phyloP scores from a whole-genome alignment of 2,329 filamentous ascomycete species.

The Xylaria digitata region DNA sequence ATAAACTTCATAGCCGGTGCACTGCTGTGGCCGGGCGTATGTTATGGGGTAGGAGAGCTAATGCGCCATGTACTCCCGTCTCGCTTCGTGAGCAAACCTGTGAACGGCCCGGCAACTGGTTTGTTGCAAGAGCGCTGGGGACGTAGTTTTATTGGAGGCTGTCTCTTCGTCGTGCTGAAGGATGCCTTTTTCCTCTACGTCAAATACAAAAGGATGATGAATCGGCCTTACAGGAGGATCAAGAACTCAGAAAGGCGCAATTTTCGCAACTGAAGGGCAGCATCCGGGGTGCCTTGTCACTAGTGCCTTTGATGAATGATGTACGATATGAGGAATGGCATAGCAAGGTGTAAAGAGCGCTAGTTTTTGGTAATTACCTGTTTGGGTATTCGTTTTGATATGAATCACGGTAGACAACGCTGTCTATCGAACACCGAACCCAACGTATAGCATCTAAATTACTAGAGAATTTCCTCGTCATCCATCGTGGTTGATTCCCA shows the following conservation, averaged over 20 bases:
- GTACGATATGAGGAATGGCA: constrained; percentile 27
- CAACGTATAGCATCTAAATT: background rate
- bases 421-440: constrained; percentile 1
- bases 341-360: constrained; percentile 5
- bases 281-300: background rate
- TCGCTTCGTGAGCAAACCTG: constrained; percentile 68
- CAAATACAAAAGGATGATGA: constrained; percentile 70
- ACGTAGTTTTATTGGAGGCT: constrained; percentile 87
- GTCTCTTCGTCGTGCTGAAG: constrained; percentile 86
- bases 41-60: constrained; percentile 80
- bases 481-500: background rate
- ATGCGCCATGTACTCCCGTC: constrained; percentile 75
- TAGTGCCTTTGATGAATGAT: constrained; percentile 17
- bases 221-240: constrained; percentile 65
- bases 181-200: constrained; percentile 71
- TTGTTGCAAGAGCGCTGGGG: constrained; percentile 89
- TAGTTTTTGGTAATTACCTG: background rate
- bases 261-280: constrained; percentile 34
- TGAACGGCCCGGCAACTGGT: constrained; percentile 58
- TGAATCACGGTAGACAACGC: constrained; percentile 8
- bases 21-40: constrained; percentile 84
- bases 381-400: background rate
- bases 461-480: background rate
- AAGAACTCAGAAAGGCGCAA: constrained; percentile 55
- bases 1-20: constrained; percentile 63